Evolutionary conservation across 2,329 filamentous ascomycete species (phyloP), one percentile per base, ranked within the genome.

Genomic region (Lachnellula occidentalis): DNA sequence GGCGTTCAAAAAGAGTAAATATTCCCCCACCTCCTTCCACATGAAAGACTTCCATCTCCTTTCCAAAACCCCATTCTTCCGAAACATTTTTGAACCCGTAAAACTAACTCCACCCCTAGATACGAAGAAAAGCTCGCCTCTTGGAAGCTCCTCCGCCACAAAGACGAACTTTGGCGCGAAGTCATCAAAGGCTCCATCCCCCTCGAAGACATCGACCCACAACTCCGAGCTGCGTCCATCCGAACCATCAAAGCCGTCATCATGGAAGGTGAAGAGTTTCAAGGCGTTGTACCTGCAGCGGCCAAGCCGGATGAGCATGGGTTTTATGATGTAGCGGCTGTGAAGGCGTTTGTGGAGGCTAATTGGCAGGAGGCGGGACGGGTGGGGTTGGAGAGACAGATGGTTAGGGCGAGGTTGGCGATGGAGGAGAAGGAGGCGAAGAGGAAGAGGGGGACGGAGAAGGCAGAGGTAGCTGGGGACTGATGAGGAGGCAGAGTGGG

Each of bases 191-290:
- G 58, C 1, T 57, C 60, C 5, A 60, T 75, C 1, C 73, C 71
- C 0, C 39, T 48, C 3, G 62, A 60, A n/a, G 52, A 45, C 48
- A 49, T 61, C 8, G 56, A 61, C 58, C 56, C 53, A 12, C 31
- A 41, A 12, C 48, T 66, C 24, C 66, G 64, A 61, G 59, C 56
- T 4, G 48, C 64, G 2, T 64, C 66, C 1, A 58, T 73, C 34
- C 73, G 71, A 37, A 76, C 74, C 1, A 60, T 85, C 42, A 78
- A 74, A 63, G 73, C 67, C 54, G 74, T 83, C 50, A 68, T 85
- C 24, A 58, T 83, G 45, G 69, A 77, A 2, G 71, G 69, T 0
- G 72, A 79, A 34, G 43, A 53, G 1, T 67, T 64, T 15, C 76
- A 77, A 51, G 74, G 72, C 0, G 61, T 73, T 2, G 11, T 60